Evolutionary conservation across 768 basidiomycete species (phyloP).

Genomic region (Cubamyces lactineus): DNA sequence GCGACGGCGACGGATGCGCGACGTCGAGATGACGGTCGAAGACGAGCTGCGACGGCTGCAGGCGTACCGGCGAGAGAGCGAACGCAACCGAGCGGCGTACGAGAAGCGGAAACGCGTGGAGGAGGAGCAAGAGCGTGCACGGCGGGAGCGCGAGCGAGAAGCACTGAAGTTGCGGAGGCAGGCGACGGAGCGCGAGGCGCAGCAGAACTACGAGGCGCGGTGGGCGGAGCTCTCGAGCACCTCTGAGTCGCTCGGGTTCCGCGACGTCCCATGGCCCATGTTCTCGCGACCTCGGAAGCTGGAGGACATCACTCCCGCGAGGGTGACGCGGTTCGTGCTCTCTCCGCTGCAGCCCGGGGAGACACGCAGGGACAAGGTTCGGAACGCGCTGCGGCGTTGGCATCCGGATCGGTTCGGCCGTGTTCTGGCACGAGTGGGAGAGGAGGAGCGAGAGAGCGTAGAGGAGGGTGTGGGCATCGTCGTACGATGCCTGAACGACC

Average conservation of each 20-base stretch:
- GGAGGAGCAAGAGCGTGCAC: conserved; percentile 40
- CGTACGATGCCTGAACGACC: conserved; percentile 67
- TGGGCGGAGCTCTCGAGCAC: conserved; percentile 56
- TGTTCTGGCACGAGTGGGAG: conserved; percentile 53
- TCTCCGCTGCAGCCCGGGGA: conserved; percentile 66
- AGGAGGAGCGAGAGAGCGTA: conserved; percentile 54
- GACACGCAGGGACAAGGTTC: conserved; percentile 66
- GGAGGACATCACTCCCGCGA: conserved; percentile 56
- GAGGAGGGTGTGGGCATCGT: conserved; percentile 69
- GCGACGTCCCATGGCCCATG: conserved; percentile 74
- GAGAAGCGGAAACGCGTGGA: conserved; percentile 47
- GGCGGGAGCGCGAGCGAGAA: conserved; percentile 45
- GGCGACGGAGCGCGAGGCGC: conserved; percentile 54
- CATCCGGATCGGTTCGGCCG: conserved; percentile 80
- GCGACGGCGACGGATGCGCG: conserved; percentile 17
- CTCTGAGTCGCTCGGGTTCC: conserved; percentile 57
- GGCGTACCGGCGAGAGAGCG: conserved; percentile 27
- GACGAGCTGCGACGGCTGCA: conserved; percentile 31
- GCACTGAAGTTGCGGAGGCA: conserved; percentile 46
- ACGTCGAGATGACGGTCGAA: conserved; percentile 27
- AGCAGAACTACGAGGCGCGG: conserved; percentile 64
- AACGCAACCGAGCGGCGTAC: conserved; percentile 29
- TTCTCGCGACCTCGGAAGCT: conserved; percentile 43
- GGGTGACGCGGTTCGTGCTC: conserved; percentile 63
- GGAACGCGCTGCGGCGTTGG: conserved; percentile 71